Evolutionary conservation across 2,329 filamentous ascomycete species (phyloP), one percentile per base, ranked within the genome.

Genomic region (Arthrocladium fulminans): DNA sequence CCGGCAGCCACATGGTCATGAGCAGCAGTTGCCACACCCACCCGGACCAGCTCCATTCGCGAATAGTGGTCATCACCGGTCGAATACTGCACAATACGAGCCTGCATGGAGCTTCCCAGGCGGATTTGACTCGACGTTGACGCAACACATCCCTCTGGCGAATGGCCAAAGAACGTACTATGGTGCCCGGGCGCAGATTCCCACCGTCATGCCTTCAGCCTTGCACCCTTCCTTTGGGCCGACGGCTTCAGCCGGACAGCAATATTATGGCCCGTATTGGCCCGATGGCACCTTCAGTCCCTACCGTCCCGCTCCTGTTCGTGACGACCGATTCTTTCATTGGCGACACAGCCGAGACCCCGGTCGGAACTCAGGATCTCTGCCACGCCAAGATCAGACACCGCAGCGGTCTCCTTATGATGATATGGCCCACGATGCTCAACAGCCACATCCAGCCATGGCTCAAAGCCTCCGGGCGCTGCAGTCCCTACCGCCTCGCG

Each of bases 261-360:
- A 75, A 7, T 70, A 74, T 3, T 81, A 77, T 62, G 78, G 78
- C 0, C 77, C 77, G 23, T 81, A 81, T 58, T 81, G 77, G 76
- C 76, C 78, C 17, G 75, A 81, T 67, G 78, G 77, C n/a, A 76
- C 72, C 7, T 79, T 73, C 55, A 74, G 76, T 30, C 75, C 78
- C 10, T 81, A 81, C 61, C 70, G 76, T 50, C 77, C 78, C 10
- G 75, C 77, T 29, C 75, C 76, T 4, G 65, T 77, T 50, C 69
- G 74, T 51, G 76, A 80, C 60, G 69, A 73, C 39, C 70, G 73
- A 17, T 74, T 65, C 47, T 61, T 63, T 38, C 54, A 47, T 24
- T 41, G 30, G 15, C 43, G 43, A 10, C 43, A 45, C 15, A 45
- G 43, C 22, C 43, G 43, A 34, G 43, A 45, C 23, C 19, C 37